Evolutionary conservation across 805 yeast species (phyloP).

Genomic region (Wickerhamiella cacticola): DNA sequence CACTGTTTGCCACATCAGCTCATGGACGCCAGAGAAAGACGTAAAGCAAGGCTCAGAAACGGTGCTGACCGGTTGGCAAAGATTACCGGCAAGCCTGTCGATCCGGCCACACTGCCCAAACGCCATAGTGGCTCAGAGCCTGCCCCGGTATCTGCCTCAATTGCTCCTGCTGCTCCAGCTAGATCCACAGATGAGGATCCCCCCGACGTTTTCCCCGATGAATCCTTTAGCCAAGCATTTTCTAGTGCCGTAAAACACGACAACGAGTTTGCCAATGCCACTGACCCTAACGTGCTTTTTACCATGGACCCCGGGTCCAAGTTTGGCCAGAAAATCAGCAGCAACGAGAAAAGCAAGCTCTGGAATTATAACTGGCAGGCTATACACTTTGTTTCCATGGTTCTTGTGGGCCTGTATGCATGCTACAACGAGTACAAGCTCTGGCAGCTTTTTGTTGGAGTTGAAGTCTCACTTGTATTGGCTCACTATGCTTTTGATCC

Average conservation of each 20-base stretch:
- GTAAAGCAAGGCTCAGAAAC: conserved; percentile 27
- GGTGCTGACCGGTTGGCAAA: conserved; percentile 26
- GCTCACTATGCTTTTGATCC: conserved; percentile 22
- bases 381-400: conserved; percentile 19
- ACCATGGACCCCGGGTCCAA: not conserved
- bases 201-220: conserved; percentile 12
- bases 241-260: not conserved
- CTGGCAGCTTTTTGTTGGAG: conserved; percentile 20
- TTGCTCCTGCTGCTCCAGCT: not conserved
- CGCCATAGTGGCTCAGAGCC: too few relatives aligned
- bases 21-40: conserved; percentile 17
- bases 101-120: not conserved
- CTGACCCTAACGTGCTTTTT: not conserved
- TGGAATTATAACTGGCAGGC: conserved; percentile 17
- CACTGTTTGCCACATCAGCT: not conserved
- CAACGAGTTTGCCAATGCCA: conserved; percentile 3
- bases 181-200: conserved; percentile 15
- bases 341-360: not conserved
- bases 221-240: not conserved
- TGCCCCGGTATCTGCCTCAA: too few relatives aligned
- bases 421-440: conserved; percentile 20
- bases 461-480: conserved; percentile 21
- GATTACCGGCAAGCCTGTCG: conserved; percentile 22
- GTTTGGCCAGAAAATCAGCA: not conserved
- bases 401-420: conserved; percentile 21